Base-by-base conservation (phyloP, 2,329 filamentous ascomycete genomes). In the Cercospora sp. region DNA sequence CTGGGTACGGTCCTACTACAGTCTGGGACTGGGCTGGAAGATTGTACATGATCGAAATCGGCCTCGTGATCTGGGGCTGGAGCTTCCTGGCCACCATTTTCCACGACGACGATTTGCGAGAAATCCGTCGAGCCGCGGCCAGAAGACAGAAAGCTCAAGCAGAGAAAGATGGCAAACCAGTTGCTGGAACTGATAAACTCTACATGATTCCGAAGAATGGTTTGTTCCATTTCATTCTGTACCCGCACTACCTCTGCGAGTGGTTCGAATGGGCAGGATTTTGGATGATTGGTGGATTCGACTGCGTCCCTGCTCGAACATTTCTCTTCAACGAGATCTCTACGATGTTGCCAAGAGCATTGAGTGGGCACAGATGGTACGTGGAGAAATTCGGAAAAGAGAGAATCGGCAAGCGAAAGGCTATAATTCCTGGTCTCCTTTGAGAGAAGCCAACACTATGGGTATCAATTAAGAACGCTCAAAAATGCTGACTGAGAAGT, bases 241-340 rank as follows among this genome's bases (percentile, higher is more conserved):
- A 90, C 79, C 93, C 95, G 72, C 95, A 99, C 79, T 99, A 97
- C 79, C 84, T 97, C n/a, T 91, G 90, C 77, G 95, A 99, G 82
- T 99, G 95, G 95, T 79, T 97, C 63, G 95, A 99, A 84, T 99
- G 95, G 95, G 80, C 86, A 3, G 95, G 95, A 0, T 99, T 93
- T 79, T 93, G 90, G 84, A 86, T 97, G 79, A 86, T 91, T 73
- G 86, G 89, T 1, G 85, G 86, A 0, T 86, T 84, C 81, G 80
- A 82, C 4, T 92, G 90, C 76, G 82, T 88, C 59, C 94, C 95
- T 0, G 94, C 93, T 26, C 84, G 93, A 75, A 87, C 86, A 61
- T 98, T 98, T 77, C 75, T 97, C 55, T 71, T 97, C 59, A 98
- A 97, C 78, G 93, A 97, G 81, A 82, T 99, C 61, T 81, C 89